These are phyloP conservation scores for Sanguinoderma infundibulare DNA, from an alignment of 1,284 basidiomycete genomes.

Conservation along the genomic window DNA sequence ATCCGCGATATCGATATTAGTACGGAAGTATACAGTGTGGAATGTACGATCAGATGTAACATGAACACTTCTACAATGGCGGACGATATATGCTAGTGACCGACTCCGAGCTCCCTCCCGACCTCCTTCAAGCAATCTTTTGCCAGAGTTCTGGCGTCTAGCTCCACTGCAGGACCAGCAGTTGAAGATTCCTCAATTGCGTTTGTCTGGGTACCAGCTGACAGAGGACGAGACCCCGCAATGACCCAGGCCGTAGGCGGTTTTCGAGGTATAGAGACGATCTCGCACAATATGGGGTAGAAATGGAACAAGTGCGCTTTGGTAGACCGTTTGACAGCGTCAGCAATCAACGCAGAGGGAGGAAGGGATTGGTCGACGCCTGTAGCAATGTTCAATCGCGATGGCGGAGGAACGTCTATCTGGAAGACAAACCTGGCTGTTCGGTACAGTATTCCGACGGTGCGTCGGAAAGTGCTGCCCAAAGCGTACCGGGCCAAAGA, in stretches of 20 bases:
- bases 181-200: conserved; percentile 32
- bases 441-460: conserved; percentile 58
- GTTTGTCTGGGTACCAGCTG: conserved; percentile 1
- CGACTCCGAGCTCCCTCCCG: conserved; percentile 71
- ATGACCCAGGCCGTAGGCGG: conserved; percentile 71
- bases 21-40: conserved; percentile 12
- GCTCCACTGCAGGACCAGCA: conserved; percentile 45
- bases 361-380: conserved; percentile 49
- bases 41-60: conserved; percentile 3
- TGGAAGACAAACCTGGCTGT: conserved; percentile 53
- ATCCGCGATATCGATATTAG: conserved; percentile 8
- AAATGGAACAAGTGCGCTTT: conserved; percentile 87
- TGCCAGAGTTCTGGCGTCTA: conserved; percentile 71
- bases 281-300: conserved; percentile 78
- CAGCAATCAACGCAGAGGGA: conserved; percentile 60
- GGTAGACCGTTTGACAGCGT: conserved; percentile 72
- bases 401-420: background rate
- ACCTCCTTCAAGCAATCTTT: conserved; percentile 73
- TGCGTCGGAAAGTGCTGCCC: conserved; percentile 71
- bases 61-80: background rate
- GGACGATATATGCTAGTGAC: conserved; percentile 18
- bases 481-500: conserved; percentile 75
- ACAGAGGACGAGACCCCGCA: conserved; percentile 17
- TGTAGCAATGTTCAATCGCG: conserved; percentile 21
- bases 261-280: conserved; percentile 70